Evolutionary conservation across 257 asterid genomes (phyloP).

Genomic region (Scutellaria barbata): DNA sequence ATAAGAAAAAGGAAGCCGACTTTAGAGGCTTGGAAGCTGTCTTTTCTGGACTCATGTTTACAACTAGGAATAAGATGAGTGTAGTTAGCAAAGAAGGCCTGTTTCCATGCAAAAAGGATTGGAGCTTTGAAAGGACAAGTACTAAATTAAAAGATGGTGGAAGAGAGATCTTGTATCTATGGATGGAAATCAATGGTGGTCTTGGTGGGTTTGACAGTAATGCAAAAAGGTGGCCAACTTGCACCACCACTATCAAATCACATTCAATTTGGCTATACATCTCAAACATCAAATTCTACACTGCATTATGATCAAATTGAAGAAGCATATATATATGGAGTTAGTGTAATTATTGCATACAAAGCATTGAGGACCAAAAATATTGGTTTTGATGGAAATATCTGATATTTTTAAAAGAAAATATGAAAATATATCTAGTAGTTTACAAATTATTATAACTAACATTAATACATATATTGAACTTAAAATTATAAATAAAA

Average conservation of each 20-base stretch:
- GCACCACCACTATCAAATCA: constrained; percentile 38
- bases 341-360: too few species aligned
- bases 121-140: constrained; percentile 35
- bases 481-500: too few species aligned
- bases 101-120: constrained; percentile 40
- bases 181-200: background rate
- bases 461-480: too few species aligned
- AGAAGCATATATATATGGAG: background rate
- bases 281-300: constrained; percentile 12
- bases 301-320: constrained; percentile 10
- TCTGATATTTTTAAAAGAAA: too few species aligned
- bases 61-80: background rate
- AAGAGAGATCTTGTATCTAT: constrained; percentile 28
- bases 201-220: too few species aligned
- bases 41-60: background rate
- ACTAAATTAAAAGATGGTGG: constrained; percentile 35
- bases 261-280: background rate
- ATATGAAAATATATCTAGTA: too few species aligned
- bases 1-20: too few species aligned
- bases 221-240: constrained; percentile 40
- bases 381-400: too few species aligned
- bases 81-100: constrained; percentile 31
- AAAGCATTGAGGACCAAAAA: too few species aligned
- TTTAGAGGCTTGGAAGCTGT: background rate
- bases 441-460: too few species aligned